A percentile compares a stretch with the other conserved stretches of the same genome.
Conservation (phyloP, 352 stramenopile species). For the Lagenidium giganteum region DNA sequence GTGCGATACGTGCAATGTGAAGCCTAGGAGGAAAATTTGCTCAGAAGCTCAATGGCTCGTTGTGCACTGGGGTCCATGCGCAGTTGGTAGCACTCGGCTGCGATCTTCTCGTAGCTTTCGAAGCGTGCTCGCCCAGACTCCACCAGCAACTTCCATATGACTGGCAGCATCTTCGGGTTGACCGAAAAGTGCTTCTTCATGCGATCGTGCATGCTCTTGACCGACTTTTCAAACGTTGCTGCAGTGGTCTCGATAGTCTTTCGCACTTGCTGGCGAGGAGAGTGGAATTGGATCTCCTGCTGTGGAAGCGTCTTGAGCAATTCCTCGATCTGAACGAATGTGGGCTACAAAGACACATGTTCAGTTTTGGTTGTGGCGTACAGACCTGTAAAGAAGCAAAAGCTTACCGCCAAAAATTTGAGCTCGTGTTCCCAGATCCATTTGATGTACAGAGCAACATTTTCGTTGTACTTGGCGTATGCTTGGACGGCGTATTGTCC, state of each 20-base stretch:
- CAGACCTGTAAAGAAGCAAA: neutral
- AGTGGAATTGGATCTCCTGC: conserved; percentile 66
- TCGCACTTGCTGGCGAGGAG: conserved; percentile 49
- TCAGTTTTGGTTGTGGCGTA: neutral
- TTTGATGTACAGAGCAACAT: conserved; percentile 37
- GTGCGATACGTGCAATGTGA: no score
- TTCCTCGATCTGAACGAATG: conserved; percentile 49
- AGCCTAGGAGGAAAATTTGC: conserved; percentile 36
- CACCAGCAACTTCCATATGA: conserved; percentile 47
- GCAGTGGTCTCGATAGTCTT: conserved; percentile 36
- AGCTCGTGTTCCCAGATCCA: conserved; percentile 73
- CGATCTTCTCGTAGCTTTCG: conserved; percentile 40
- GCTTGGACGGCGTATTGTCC: conserved; percentile 45
- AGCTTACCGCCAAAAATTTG: conserved; percentile 44
- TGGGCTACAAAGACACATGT: conserved; percentile 17
- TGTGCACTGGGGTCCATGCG: conserved; percentile 38
- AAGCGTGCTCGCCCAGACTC: conserved; percentile 33
- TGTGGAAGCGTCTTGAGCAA: conserved; percentile 48
- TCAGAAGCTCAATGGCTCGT: conserved; percentile 36
- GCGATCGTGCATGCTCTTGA: conserved; percentile 57
- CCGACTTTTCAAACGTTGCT: conserved; percentile 57
- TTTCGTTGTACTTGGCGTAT: conserved; percentile 32
- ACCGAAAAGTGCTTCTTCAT: conserved; percentile 70
- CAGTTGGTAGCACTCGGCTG: conserved; percentile 56
- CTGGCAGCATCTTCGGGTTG: conserved; percentile 44